These are phyloP conservation scores for Nymphaea colorata DNA, from an alignment of 164 flowering plant species.

Conservation along the genomic window DNA sequence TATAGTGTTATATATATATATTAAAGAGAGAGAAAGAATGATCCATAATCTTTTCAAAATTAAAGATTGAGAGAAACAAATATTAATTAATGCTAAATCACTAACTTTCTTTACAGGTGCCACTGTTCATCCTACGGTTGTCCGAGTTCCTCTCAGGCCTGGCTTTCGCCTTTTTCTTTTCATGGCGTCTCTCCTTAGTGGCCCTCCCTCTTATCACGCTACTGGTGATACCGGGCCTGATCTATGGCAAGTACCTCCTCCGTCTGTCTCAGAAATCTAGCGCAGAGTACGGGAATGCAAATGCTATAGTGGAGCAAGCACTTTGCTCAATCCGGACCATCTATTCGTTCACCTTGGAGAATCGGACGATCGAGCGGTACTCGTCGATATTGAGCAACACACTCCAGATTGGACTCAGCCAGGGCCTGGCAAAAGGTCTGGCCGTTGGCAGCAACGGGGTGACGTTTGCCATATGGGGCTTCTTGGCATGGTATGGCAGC, in stretches of 20 bases:
- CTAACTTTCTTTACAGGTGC: constrained; percentile 36
- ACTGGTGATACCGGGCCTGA: constrained; percentile 65
- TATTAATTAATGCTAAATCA: too few relatives aligned
- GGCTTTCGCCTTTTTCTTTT: constrained; percentile 62
- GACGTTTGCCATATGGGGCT: constrained; percentile 79
- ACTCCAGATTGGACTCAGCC: constrained; percentile 54
- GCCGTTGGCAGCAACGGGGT: constrained; percentile 86
- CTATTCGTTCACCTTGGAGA: constrained; percentile 75
- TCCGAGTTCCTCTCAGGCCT: constrained; percentile 69
- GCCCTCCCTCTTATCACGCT: constrained; percentile 59
- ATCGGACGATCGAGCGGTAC: constrained; percentile 36
- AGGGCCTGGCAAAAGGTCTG: constrained; percentile 81
- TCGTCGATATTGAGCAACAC: constrained; percentile 37
- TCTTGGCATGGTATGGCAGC: constrained; percentile 89
- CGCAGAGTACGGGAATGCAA: constrained; percentile 62
- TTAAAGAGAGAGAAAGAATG: too few relatives aligned
- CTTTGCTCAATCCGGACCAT: constrained; percentile 69
- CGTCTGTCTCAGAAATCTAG: constrained; percentile 37
- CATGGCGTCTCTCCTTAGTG: constrained; percentile 73
- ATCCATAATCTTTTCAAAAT: too few relatives aligned
- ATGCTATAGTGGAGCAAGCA: constrained; percentile 68
- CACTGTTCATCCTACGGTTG: constrained; percentile 60
- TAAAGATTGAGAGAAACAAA: too few relatives aligned
- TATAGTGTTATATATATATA: too few relatives aligned
- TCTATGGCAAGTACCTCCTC: constrained; percentile 71